Percentiles rank a stretch among this genome's conserved stretches.
Evolutionary conservation across 805 yeast species (phyloP).

Genomic region (Vanderwaltozyma tropicalis): DNA sequence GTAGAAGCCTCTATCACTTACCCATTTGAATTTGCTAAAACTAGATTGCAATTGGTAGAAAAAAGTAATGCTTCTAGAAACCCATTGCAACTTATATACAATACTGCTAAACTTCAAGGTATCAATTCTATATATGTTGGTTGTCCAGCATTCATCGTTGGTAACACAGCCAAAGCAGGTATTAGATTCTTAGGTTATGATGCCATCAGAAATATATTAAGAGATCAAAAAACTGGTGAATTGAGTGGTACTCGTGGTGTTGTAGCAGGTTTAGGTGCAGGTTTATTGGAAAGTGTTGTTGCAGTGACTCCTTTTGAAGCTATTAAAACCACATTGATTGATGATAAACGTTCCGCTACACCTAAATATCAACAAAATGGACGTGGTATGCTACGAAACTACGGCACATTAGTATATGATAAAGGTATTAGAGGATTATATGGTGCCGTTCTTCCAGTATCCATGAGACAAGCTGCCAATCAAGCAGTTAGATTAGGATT

Average conservation of each 20-base stretch:
- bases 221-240: slow-evolving; percentile 72
- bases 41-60: slow-evolving; percentile 75
- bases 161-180: slow-evolving; percentile 94
- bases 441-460: slow-evolving; percentile 84
- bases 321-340: slow-evolving; percentile 89
- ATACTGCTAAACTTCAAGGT: slow-evolving; percentile 71
- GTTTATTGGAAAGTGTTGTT: slow-evolving; percentile 77
- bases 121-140: slow-evolving; percentile 76
- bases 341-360: slow-evolving; percentile 66
- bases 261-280: slow-evolving; percentile 96
- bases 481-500: slow-evolving; percentile 92
- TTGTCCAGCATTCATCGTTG: slow-evolving; percentile 92
- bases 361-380: slow-evolving; percentile 65
- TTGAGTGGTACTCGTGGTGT: slow-evolving; percentile 86
- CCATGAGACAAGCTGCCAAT: slow-evolving; percentile 91
- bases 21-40: slow-evolving; percentile 95
- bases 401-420: slow-evolving; percentile 48
- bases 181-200: slow-evolving; percentile 91
- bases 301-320: slow-evolving; percentile 98
- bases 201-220: slow-evolving; percentile 62
- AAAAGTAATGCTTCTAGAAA: slow-evolving; percentile 64
- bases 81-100: slow-evolving; percentile 71
- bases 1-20: slow-evolving; percentile 86
- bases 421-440: slow-evolving; percentile 77
- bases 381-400: slow-evolving; percentile 43